Base-by-base conservation (phyloP, 306 rosid species). In the Lathyrus tuberosus region DNA sequence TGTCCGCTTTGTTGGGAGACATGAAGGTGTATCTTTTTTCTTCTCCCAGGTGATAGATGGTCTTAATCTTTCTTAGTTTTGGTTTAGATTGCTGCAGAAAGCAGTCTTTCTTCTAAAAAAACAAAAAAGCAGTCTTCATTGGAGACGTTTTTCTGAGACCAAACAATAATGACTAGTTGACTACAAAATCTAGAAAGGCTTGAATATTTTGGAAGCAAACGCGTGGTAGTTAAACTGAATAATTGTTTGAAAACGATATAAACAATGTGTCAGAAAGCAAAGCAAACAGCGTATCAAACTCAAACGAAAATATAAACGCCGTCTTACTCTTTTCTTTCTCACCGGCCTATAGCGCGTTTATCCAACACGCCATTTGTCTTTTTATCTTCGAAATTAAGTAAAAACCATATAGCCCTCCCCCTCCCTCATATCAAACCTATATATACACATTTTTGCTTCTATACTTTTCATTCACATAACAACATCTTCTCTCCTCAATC, bases 371-470 rank as follows among this genome's bases (percentile, higher is more conserved):
- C 54, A 48, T 48, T 48, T 1, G 4, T 41, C 12, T 26, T 26
- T 26, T 3, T 26, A 3, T 3, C 30, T 26, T 26, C 4, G 30
- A 11, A 3, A 40, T 10, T 31, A 41, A 76, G 75, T 26, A 69
- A n/a, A n/a, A n/a, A 51, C 31, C 69, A 35, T 20, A 20, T 20
- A 20, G 22, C 22, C 22, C 22, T 20, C 22, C 22, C 22, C 22
- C 22, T 20, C 22, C 22, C 22, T 20, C 22, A 20, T 20, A 20
- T 20, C 22, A 2, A 33, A 42, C 35, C 49, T 57, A 64, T 71
- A 65, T 37, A 77, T 18, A 31, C 67, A 76, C 48, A 70, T 56
- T 24, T 54, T 8, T 33, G 17, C 24, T 11, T 41, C 72, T 26
- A 52, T 26, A 17, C 6, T 49, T 60, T 31, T 40, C 14, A 54